phyloP scores from a whole-genome alignment of 192 early-diverging fungal genomes.

The Funneliformis mosseae region DNA sequence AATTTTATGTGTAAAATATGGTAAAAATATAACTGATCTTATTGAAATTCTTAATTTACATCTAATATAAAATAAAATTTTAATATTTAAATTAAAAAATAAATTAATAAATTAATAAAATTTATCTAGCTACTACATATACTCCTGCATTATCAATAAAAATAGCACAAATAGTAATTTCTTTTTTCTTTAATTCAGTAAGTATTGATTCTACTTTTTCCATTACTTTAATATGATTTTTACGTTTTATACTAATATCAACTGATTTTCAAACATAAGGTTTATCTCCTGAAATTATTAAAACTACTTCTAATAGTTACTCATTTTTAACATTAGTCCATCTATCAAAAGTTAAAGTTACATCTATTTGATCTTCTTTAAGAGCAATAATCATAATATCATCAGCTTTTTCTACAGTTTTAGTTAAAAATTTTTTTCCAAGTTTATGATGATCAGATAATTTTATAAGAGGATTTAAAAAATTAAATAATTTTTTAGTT shows the following conservation, averaged over 20 bases:
- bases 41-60: neutral
- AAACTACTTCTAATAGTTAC: neutral
- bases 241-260: too few relatives aligned
- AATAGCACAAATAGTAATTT: neutral
- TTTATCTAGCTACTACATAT: neutral
- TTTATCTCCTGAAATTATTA: neutral
- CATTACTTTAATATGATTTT: neutral
- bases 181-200: neutral
- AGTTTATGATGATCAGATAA: too few relatives aligned
- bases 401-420: too few relatives aligned
- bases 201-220: neutral
- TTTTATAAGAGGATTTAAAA: too few relatives aligned
- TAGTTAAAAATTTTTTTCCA: too few relatives aligned
- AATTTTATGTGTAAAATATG: too few relatives aligned
- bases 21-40: neutral
- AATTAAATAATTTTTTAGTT: too few relatives aligned
- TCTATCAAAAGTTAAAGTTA: too few relatives aligned
- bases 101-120: neutral
- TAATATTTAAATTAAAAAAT: neutral
- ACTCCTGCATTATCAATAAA: conserved; percentile 5
- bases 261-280: too few relatives aligned
- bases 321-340: neutral
- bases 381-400: too few relatives aligned
- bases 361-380: neutral
- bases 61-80: too few relatives aligned